Percentiles rank a stretch among this genome's conserved stretches.
Conservation (phyloP, 495 filamentous ascomycete genomes). For the Penicillium lagena region DNA sequence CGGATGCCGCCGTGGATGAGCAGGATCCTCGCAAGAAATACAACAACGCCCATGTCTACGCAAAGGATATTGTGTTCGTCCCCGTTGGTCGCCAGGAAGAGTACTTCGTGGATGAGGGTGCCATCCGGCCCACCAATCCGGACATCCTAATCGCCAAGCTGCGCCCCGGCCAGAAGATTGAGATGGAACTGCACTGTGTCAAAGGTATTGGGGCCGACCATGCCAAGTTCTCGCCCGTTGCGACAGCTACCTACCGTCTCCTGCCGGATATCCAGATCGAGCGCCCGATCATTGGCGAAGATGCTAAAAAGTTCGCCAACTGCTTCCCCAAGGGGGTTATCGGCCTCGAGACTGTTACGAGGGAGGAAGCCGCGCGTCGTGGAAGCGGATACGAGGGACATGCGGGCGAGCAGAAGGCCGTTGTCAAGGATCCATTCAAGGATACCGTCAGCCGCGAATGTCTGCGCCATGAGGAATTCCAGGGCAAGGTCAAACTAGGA, state of each 20-base stretch:
- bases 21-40: constrained; percentile 78
- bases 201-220: constrained; percentile 95
- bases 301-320: constrained; percentile 80
- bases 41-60: constrained; percentile 81
- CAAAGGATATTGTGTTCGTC: constrained; percentile 67
- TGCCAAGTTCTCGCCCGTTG: constrained; percentile 95
- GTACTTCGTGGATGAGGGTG: constrained; percentile 58
- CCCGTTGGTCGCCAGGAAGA: constrained; percentile 67
- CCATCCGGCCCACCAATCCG: constrained; percentile 72
- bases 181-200: constrained; percentile 77
- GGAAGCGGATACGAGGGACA: constrained; percentile 68
- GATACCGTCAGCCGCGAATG: constrained; percentile 95
- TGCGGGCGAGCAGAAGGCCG: constrained; percentile 70
- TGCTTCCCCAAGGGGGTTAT: constrained; percentile 94
- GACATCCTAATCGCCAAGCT: constrained; percentile 94
- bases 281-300: constrained; percentile 73
- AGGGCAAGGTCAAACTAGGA: constrained; percentile 89
- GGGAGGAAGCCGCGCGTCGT: constrained; percentile 52
- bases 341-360: constrained; percentile 63
- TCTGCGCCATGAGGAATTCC: constrained; percentile 85
- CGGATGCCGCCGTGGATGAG: constrained; percentile 59
- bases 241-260: constrained; percentile 86
- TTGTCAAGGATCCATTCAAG: constrained; percentile 72
- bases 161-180: constrained; percentile 81
- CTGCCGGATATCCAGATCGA: constrained; percentile 79